Percentiles rank a stretch among this genome's conserved stretches.
Evolutionary conservation across 371 early-diverging fungal species (phyloP).

Genomic region (Syncephalastrum sp.): DNA sequence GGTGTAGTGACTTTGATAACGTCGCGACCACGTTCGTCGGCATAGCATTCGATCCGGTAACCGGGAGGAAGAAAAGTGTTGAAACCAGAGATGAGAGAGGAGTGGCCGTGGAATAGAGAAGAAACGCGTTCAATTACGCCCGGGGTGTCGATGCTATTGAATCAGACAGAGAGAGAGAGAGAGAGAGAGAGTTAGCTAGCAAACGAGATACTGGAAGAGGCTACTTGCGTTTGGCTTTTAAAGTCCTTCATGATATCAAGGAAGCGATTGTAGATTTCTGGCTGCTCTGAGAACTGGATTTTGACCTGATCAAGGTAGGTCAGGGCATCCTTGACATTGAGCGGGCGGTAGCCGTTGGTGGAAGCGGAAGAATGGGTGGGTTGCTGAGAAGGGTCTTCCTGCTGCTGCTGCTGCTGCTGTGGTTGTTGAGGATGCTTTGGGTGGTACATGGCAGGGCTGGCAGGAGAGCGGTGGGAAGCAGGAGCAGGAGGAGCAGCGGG

Average conservation of each 20-base stretch:
- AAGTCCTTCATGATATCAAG: conserved; percentile 99
- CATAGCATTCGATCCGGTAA: conserved; percentile 87
- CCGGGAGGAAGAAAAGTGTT: conserved; percentile 99
- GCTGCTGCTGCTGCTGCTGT: background rate
- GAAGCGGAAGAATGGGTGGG: background rate
- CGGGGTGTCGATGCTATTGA: conserved; percentile 89
- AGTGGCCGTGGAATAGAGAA: conserved; percentile 91
- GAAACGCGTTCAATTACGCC: conserved; percentile 98
- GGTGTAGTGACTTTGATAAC: conserved; percentile 90
- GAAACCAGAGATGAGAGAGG: conserved; percentile 94
- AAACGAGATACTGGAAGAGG: background rate
- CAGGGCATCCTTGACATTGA: conserved; percentile 89
- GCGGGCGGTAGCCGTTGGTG: conserved; percentile 31
- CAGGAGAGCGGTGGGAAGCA: background rate
- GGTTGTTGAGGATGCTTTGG: background rate
- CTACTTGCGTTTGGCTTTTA: conserved; percentile 88
- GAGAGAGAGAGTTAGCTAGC: background rate
- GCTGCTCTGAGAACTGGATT: conserved; percentile 87
- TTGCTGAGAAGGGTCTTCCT: background rate
- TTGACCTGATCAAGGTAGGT: conserved; percentile 98
- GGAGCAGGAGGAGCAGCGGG: background rate
- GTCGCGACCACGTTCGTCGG: conserved; percentile 67
- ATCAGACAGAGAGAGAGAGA: background rate
- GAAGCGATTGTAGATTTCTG: conserved; percentile 97
- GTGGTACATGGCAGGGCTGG: background rate